A percentile compares a stretch with the other conserved stretches of the same genome.
Conservation (phyloP, 1,139 yeast species). For the Magnusiomyces suaveolens region DNA sequence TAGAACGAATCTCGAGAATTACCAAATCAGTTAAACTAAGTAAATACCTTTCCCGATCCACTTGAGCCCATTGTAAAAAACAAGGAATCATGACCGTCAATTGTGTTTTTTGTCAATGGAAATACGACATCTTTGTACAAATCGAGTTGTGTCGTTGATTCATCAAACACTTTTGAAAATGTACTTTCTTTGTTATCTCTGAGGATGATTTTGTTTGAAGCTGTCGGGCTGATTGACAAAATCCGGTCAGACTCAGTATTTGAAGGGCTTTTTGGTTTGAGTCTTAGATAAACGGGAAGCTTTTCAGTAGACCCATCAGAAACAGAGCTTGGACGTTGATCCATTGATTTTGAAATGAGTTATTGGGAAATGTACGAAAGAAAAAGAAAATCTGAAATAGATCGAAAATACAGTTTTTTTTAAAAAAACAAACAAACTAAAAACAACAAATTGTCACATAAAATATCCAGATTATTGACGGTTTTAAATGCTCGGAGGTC, state of each 20-base stretch:
- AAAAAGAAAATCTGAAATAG: too few species aligned
- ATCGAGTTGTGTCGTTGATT: slow-evolving; percentile 27
- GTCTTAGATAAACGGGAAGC: slow-evolving; percentile 32
- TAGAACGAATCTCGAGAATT: not conserved
- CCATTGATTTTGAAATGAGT: too few species aligned
- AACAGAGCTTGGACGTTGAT: not conserved
- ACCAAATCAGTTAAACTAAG: not conserved
- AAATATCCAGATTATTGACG: too few species aligned
- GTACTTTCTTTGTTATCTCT: slow-evolving; percentile 10
- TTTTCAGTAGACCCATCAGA: slow-evolving; percentile 12
- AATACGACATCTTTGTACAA: slow-evolving; percentile 28
- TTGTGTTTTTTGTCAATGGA: slow-evolving; percentile 27
- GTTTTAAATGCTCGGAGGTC: too few species aligned
- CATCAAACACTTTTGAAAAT: slow-evolving; percentile 32
- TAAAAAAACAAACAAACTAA: too few species aligned
- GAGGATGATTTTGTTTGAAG: slow-evolving; percentile 9
- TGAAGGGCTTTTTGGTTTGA: slow-evolving; percentile 27
- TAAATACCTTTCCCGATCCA: slow-evolving; percentile 38
- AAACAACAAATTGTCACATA: too few species aligned
- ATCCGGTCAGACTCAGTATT: slow-evolving; percentile 16
- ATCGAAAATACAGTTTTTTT: too few species aligned
- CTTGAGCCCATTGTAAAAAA: slow-evolving; percentile 45
- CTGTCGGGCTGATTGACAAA: slow-evolving; percentile 17
- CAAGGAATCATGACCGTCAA: slow-evolving; percentile 35
- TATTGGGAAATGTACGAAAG: too few species aligned